A percentile compares a stretch with the other conserved stretches of the same genome.
Evolutionary conservation across 345 rosid genomes (phyloP).

Genomic region (Mercurialis annua): DNA sequence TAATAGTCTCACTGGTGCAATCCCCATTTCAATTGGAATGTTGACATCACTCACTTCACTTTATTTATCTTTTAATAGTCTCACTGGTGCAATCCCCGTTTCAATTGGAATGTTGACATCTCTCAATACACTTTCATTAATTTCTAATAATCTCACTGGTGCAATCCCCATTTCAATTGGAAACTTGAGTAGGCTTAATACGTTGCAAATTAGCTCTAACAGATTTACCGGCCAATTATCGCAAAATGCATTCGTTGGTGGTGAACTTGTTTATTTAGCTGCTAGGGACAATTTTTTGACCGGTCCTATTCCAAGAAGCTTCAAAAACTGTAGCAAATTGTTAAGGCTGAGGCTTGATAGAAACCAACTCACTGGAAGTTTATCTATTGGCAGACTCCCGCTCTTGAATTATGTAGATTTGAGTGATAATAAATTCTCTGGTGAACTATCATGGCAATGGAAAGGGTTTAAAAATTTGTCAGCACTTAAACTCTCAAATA

Average conservation of each 20-base stretch:
- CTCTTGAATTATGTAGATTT: slow-evolving; percentile 11
- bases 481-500: neutral
- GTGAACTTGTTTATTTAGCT: neutral
- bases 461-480: neutral
- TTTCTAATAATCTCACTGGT: slow-evolving; percentile 2
- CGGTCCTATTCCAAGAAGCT: slow-evolving; percentile 14
- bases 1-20: too few relatives aligned
- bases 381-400: slow-evolving; percentile 17
- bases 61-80: too few relatives aligned
- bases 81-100: too few relatives aligned
- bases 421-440: slow-evolving; percentile 14
- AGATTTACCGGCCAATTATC: slow-evolving; percentile 20
- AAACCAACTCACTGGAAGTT: slow-evolving; percentile 10
- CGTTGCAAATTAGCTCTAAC: neutral
- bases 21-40: neutral
- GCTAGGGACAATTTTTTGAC: neutral
- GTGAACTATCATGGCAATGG: slow-evolving; percentile 5
- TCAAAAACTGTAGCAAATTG: slow-evolving; percentile 22
- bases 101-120: neutral
- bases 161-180: slow-evolving; percentile 9
- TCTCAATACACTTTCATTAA: neutral
- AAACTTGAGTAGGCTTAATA: neutral
- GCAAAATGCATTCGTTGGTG: slow-evolving; percentile 4
- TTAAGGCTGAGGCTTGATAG: slow-evolving; percentile 1
- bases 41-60: neutral